A percentile compares a stretch with the other conserved stretches of the same genome.
phyloP scores from a whole-genome alignment of 208 protist species.

The Zelonia costaricensis region DNA sequence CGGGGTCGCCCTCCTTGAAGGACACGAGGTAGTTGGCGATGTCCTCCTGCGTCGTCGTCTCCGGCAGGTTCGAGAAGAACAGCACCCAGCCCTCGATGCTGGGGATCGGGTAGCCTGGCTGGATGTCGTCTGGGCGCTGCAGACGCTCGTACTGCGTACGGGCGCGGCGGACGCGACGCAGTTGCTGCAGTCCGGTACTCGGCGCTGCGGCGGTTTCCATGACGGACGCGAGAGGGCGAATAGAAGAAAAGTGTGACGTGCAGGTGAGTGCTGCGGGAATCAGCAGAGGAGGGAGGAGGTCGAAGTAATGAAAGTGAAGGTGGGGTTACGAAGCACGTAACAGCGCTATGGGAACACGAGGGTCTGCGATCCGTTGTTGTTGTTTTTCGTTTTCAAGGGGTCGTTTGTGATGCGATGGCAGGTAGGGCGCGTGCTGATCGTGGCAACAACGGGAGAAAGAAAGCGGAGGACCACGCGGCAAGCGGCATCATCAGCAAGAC shows the following conservation, averaged over 20 bases:
- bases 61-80: constrained; percentile 68
- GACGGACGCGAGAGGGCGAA: constrained; percentile 2
- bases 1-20: constrained; percentile 47
- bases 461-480: too few relatives aligned
- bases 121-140: constrained; percentile 58
- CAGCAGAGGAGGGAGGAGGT: background rate
- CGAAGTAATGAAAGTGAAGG: too few relatives aligned
- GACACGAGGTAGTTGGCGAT: constrained; percentile 62
- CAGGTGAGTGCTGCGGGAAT: too few relatives aligned
- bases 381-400: too few relatives aligned
- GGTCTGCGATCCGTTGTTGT: too few relatives aligned
- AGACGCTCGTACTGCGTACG: constrained; percentile 78
- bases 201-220: constrained; percentile 17
- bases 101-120: constrained; percentile 60
- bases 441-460: too few relatives aligned
- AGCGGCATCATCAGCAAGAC: too few relatives aligned
- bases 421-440: too few relatives aligned
- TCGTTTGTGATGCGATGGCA: too few relatives aligned
- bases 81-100: constrained; percentile 89
- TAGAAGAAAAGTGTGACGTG: too few relatives aligned
- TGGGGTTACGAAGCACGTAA: too few relatives aligned
- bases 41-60: constrained; percentile 62
- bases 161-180: constrained; percentile 65
- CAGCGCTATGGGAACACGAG: too few relatives aligned
- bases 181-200: constrained; percentile 35